Base-by-base conservation (phyloP, 2,329 filamentous ascomycete genomes). In the Spiromastix sp. region DNA sequence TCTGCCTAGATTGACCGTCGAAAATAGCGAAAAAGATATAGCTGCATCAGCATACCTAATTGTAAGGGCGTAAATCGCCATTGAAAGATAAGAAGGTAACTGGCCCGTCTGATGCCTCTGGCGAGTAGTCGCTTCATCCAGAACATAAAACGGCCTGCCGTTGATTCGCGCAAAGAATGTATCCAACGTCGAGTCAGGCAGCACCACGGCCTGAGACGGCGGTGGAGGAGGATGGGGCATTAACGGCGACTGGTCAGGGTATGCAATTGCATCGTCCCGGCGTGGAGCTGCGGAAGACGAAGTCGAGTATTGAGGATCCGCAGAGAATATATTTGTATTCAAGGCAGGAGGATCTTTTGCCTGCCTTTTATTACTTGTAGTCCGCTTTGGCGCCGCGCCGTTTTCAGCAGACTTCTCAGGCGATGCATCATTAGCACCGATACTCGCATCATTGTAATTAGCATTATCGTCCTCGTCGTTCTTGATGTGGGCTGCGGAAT, bases 121-220 rank as follows among this genome's bases (percentile, higher is more conserved):
- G 37, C 85, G 71, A 7, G 82, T 78, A 0, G 72, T 75, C 0
- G 77, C 67, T 57, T 93, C 85, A 50, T 93, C 84, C 3, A 93
- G 66, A 34, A 93, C 79, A 50, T 83, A 77, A 46, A 81, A 91
- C 2, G 85, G 83, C 51, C 86, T 89, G 33, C 79, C 81, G 54
- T 93, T 85, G 25, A 87, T 75, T 33, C 81, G 74, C 15, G 70
- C 63, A 54, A 93, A 93, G 55, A 87, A 93, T 4, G 79, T 80
- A 49, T 93, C 80, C 19, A 93, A 64, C 18, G 86, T 64, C 1
- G 70, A 62, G 48, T 83, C 77, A 1, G 72, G 68, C 33, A 74
- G 68, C 11, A 75, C 61, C 12, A 37, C 15, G 2, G 35, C 28
- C 11, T 15, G 28, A 4, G 34, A 15, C 54, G 26, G 64, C 5